Percentiles rank a stretch among this genome's conserved stretches.
Conservation (phyloP, 306 rosid genomes). For the Calophaca sinica region DNA sequence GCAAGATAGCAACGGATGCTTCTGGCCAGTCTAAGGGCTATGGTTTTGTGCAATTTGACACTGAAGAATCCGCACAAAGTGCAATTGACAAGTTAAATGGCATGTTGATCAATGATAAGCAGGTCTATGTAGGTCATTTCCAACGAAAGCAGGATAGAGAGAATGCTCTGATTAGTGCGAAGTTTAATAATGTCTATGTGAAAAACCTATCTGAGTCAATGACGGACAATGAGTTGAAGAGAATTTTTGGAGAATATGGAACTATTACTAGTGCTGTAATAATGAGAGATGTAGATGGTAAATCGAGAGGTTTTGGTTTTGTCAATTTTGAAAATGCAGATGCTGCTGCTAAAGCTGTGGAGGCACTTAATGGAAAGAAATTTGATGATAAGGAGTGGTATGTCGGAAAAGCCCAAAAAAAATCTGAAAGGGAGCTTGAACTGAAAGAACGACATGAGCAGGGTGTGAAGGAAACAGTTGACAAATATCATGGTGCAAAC, state of each 20-base stretch:
- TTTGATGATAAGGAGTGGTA: constrained; percentile 78
- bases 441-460: constrained; percentile 71
- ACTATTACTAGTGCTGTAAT: constrained; percentile 61
- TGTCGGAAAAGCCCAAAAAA: constrained; percentile 78
- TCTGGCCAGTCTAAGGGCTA: constrained; percentile 65
- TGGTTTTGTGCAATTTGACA: constrained; percentile 82
- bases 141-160: constrained; percentile 74
- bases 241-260: constrained; percentile 54
- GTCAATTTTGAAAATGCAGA: constrained; percentile 74
- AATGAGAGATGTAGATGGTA: constrained; percentile 77
- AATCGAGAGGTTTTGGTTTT: constrained; percentile 78
- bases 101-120: constrained; percentile 73
- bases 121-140: constrained; percentile 73
- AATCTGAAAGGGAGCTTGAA: constrained; percentile 70
- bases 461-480: constrained; percentile 65
- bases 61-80: constrained; percentile 71
- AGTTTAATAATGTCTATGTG: constrained; percentile 71
- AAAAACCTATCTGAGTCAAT: constrained; percentile 64
- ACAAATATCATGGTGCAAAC: constrained; percentile 68
- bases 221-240: constrained; percentile 64
- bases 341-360: constrained; percentile 76
- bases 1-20: constrained; percentile 64
- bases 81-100: constrained; percentile 75
- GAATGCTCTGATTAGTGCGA: constrained; percentile 46
- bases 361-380: constrained; percentile 64